phyloP scores from a whole-genome alignment of 768 basidiomycete genomes.

The Paxillus rubicundulus region DNA sequence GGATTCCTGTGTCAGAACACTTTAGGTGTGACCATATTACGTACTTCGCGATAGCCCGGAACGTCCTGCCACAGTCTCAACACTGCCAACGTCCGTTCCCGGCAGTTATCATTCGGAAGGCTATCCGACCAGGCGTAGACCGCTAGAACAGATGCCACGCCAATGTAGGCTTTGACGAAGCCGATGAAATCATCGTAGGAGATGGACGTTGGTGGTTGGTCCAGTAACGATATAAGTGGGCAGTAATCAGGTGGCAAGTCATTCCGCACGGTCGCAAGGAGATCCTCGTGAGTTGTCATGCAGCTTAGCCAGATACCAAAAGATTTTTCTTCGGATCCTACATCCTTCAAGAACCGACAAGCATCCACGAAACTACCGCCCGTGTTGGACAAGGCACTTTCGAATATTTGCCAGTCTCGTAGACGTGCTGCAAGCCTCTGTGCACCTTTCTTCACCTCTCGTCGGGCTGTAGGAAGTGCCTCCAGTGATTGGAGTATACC shows the following conservation, averaged over 20 bases:
- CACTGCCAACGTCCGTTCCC: slow-evolving; percentile 61
- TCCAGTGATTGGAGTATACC: slow-evolving; percentile 22
- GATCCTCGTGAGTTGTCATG: slow-evolving; percentile 57
- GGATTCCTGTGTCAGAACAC: slow-evolving; percentile 25
- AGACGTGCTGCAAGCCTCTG: slow-evolving; percentile 50
- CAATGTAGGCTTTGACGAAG: slow-evolving; percentile 65
- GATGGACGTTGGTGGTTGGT: slow-evolving; percentile 20
- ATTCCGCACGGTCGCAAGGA: slow-evolving; percentile 36
- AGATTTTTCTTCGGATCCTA: slow-evolving; percentile 62
- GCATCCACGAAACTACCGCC: slow-evolving; percentile 49
- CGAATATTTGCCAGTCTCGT: slow-evolving; percentile 57
- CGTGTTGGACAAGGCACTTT: slow-evolving; percentile 56
- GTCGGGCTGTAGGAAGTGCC: slow-evolving; percentile 33
- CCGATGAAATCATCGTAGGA: slow-evolving; percentile 60
- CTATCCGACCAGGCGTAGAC: slow-evolving; percentile 83
- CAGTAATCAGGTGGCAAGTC: slow-evolving; percentile 18
- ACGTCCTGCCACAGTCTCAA: slow-evolving; percentile 41
- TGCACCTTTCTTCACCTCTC: slow-evolving; percentile 43
- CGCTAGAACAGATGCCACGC: slow-evolving; percentile 62
- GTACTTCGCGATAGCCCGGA: slow-evolving; percentile 72
- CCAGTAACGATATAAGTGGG: slow-evolving; percentile 42
- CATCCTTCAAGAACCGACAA: slow-evolving; percentile 54
- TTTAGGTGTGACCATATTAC: slow-evolving; percentile 4
- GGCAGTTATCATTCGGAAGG: slow-evolving; percentile 59
- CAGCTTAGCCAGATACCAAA: slow-evolving; percentile 73